Base-by-base conservation (phyloP, 2,329 filamentous ascomycete genomes). In the Hypoxylon sp. region DNA sequence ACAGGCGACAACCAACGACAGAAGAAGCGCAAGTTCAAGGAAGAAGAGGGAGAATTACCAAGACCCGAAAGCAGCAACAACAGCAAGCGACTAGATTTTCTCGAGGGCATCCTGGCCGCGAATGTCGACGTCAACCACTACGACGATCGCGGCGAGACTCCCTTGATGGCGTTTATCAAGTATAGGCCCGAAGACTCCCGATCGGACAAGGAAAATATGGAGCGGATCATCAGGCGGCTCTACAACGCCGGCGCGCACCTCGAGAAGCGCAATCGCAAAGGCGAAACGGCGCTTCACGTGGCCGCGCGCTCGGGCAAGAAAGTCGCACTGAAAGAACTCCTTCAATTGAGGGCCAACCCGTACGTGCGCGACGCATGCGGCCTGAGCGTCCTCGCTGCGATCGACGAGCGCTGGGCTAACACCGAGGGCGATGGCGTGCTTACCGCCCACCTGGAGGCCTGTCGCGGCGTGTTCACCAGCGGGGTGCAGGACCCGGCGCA, bases 271-370 rank as follows among this genome's bases (percentile, higher is more conserved):
- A 84, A 83, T 61, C 70, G 78, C 3, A 67, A 70, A 0, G 80
- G 80, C 29, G 81, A 84, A 66, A 83, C 81, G 0, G 75, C 80
- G 0, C 69, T 83, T 19, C 78, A 82, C 27, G 62, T 84, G 6
- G 80, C 81, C 0, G 78, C 79, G 2, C 73, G 78, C 2, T 70
- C 75, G 13, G 80, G 81, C 0, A 74, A 77, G 42, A 82, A 82
- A 65, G 71, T 79, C 2, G 80, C 80, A 1, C 66, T 78, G 19
- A 73, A 72, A 8, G 73, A 75, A 5, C 69, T 83, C 7, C 68
- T 78, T 8, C 69, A 73, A n/a, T 59, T 69, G 4, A 75, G 76
- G 0, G 79, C 79, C 7, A 79, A 76, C 20, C 74, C 80, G 1
- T 69, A 78, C 21, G 76, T 68, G 5, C 69, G 77, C 1, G 78